A percentile compares a stretch with the other conserved stretches of the same genome.
These are phyloP conservation scores for Phytophthora tentaculata DNA, from an alignment of 352 stramenopile genomes.

Conservation along the genomic window DNA sequence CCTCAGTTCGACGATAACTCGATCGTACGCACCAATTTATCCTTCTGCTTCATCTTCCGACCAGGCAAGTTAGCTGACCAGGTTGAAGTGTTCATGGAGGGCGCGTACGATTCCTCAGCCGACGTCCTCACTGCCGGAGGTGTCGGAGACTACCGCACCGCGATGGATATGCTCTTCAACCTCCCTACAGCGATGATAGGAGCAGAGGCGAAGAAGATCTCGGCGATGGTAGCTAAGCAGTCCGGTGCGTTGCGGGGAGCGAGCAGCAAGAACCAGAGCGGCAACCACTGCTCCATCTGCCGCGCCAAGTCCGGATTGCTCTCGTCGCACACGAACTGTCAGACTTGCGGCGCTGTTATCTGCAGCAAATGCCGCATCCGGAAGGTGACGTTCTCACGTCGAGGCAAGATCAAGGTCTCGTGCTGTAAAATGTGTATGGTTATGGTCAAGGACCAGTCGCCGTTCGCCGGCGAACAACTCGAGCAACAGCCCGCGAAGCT, in stretches of 20 bases:
- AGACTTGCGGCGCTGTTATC: constrained; percentile 74
- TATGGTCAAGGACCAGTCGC: constrained; percentile 70
- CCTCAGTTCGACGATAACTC: constrained; percentile 78
- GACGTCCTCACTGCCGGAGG: constrained; percentile 68
- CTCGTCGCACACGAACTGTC: constrained; percentile 59
- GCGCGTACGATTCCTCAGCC: constrained; percentile 68
- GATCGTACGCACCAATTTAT: constrained; percentile 73
- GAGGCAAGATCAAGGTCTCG: constrained; percentile 68
- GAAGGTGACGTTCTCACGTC: constrained; percentile 58
- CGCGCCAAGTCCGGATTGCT: constrained; percentile 59
- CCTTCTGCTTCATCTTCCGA: constrained; percentile 80
- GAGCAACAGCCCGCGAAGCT: constrained; percentile 39
- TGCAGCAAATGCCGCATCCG: constrained; percentile 79
- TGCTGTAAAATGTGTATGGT: constrained; percentile 81
- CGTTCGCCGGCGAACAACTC: constrained; percentile 62
- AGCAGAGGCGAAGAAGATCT: constrained; percentile 77
- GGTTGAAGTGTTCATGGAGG: constrained; percentile 76
- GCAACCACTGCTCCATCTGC: constrained; percentile 69
- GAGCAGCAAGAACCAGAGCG: constrained; percentile 42
- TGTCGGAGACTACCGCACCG: constrained; percentile 68
- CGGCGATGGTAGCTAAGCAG: constrained; percentile 58
- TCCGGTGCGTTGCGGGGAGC: constrained; percentile 33
- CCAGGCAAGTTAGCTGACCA: constrained; percentile 52
- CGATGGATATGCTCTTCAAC: constrained; percentile 75
- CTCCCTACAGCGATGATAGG: constrained; percentile 48